Evolutionary conservation across 257 asterid genomes (phyloP).

Genomic region (Solanum pinnatisectum): DNA sequence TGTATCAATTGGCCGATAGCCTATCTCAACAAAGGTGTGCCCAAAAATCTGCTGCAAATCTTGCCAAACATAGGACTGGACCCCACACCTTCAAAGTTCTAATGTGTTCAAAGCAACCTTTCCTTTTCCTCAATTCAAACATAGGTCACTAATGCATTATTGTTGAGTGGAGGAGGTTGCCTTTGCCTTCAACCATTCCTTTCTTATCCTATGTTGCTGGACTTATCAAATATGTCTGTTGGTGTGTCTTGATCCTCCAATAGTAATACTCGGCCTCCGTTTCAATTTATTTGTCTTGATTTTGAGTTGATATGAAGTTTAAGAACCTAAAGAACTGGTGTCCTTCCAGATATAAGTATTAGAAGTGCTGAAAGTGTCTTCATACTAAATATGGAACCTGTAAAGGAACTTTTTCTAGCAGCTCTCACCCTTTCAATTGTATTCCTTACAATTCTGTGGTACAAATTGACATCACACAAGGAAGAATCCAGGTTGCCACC

Average conservation of each 20-base stretch:
- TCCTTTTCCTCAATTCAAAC: no score
- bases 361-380: no score
- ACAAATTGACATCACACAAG: neutral
- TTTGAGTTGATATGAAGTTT: neutral
- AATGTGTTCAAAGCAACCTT: neutral
- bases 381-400: neutral
- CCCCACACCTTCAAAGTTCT: neutral
- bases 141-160: no score
- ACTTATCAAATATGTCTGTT: neutral
- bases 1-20: no score
- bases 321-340: neutral
- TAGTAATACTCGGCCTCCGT: neutral
- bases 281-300: no score
- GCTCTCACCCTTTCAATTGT: neutral
- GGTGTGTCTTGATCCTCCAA: neutral
- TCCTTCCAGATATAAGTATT: no score
- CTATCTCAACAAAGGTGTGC: no score
- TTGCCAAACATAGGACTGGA: no score
- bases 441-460: neutral
- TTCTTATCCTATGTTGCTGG: neutral
- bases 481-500: conserved; percentile 17
- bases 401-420: neutral
- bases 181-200: neutral
- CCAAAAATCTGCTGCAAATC: no score
- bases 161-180: no score